phyloP scores from a whole-genome alignment of 768 basidiomycete species.

The Leccinum obscurum region DNA sequence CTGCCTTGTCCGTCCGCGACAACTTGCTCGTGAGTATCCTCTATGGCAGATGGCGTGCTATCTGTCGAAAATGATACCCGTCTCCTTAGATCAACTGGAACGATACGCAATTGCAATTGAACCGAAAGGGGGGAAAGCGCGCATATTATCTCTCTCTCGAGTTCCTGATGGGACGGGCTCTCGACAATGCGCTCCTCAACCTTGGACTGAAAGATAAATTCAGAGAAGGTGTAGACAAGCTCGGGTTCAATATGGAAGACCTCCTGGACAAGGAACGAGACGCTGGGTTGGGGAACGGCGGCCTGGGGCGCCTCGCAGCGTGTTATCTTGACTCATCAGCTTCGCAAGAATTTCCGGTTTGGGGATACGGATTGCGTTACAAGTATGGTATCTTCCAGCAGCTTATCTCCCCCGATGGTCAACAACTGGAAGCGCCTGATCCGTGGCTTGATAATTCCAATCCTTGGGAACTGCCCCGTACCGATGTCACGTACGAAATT shows the following conservation, averaged over 20 bases:
- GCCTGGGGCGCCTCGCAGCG: conserved; percentile 92
- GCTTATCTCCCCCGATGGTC: conserved; percentile 80
- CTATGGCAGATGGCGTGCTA: neutral
- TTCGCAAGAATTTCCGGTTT: conserved; percentile 86
- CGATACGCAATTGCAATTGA: conserved; percentile 72
- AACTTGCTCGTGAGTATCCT: conserved; percentile 65
- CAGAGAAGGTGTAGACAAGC: conserved; percentile 59
- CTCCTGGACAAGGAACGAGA: conserved; percentile 88
- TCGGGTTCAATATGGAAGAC: conserved; percentile 92
- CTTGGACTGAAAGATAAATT: conserved; percentile 82
- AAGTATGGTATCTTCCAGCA: conserved; percentile 97
- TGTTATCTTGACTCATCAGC: conserved; percentile 96
- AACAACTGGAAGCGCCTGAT: conserved; percentile 88
- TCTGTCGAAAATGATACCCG: neutral
- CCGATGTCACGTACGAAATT: conserved; percentile 83
- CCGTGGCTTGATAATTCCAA: conserved; percentile 90
- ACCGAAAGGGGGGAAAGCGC: conserved; percentile 82
- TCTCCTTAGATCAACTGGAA: conserved; percentile 75
- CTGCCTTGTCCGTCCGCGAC: conserved; percentile 85
- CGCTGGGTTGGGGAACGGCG: conserved; percentile 93
- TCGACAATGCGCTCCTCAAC: conserved; percentile 85
- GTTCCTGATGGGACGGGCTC: conserved; percentile 82
- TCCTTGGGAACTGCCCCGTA: conserved; percentile 84
- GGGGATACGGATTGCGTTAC: conserved; percentile 94
- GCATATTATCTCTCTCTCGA: conserved; percentile 97